A percentile compares a stretch with the other conserved stretches of the same genome.
Evolutionary conservation across 257 asterid genomes (phyloP).

Genomic region (Jaltomata sinuosa): DNA sequence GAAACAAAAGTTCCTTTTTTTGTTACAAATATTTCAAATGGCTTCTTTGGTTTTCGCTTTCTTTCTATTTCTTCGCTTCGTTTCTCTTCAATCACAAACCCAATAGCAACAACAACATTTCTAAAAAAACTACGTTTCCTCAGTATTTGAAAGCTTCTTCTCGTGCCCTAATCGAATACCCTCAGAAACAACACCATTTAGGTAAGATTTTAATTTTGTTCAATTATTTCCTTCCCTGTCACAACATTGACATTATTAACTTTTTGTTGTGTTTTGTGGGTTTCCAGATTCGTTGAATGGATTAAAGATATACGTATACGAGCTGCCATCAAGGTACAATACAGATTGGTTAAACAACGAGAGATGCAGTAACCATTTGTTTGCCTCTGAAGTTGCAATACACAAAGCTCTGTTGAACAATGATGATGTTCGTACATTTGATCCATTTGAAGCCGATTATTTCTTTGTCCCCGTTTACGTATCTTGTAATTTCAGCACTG

Average conservation of each 20-base stretch:
- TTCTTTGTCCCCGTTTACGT: constrained; percentile 92
- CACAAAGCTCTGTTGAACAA: constrained; percentile 48
- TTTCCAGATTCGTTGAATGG: constrained; percentile 29
- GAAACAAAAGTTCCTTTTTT: constrained; percentile 18
- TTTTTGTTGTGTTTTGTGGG: no score
- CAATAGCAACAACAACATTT: constrained; percentile 9
- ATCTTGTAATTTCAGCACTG: constrained; percentile 79
- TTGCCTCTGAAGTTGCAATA: constrained; percentile 88
- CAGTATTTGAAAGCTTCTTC: constrained; percentile 38
- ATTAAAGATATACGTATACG: constrained; percentile 55
- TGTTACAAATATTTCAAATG: constrained; percentile 55
- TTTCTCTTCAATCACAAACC: constrained; percentile 39
- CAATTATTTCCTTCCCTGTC: no score
- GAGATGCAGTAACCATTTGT: constrained; percentile 65
- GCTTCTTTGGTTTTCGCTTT: constrained; percentile 57
- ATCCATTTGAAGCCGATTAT: constrained; percentile 65
- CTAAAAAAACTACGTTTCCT: constrained; percentile 33
- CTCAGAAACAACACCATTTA: not conserved
- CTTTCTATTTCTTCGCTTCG: constrained; percentile 46
- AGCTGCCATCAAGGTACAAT: constrained; percentile 63
- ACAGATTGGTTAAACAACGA: constrained; percentile 51
- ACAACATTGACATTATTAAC: no score
- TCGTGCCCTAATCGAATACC: constrained; percentile 54
- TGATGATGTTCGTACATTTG: constrained; percentile 40
- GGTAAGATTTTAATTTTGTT: constrained; percentile 6